phyloP scores from a whole-genome alignment of 2,329 filamentous ascomycete genomes.

The Talaromyces albobiverticillius region DNA sequence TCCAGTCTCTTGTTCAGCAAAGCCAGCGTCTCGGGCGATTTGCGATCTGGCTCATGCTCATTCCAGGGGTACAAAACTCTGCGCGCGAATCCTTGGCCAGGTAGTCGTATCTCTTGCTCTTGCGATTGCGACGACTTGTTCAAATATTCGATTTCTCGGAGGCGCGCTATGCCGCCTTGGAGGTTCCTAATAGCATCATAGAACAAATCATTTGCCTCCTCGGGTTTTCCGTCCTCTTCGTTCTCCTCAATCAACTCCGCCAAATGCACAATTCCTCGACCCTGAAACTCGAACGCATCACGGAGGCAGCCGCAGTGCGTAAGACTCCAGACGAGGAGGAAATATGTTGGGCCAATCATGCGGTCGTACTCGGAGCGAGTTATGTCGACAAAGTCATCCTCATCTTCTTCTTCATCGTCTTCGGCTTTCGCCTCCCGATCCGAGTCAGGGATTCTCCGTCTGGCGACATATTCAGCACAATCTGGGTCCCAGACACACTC shows the following conservation, averaged over 20 bases:
- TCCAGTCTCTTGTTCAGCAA: constrained; percentile 70
- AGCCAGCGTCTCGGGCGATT: constrained; percentile 54
- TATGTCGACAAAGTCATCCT: constrained; percentile 38
- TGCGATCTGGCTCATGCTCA: constrained; percentile 57
- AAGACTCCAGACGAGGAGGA: constrained; percentile 35
- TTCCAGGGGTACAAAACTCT: constrained; percentile 65
- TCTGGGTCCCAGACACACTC: constrained; percentile 74
- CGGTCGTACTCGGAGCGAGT: constrained; percentile 34
- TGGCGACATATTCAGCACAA: constrained; percentile 78
- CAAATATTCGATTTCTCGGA: constrained; percentile 12
- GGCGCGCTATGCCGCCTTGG: no score
- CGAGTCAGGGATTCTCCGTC: no score
- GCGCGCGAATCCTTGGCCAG: constrained; percentile 39
- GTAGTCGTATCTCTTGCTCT: constrained; percentile 23
- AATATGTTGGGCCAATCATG: constrained; percentile 35
- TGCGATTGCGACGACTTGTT: background rate
- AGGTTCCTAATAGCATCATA: no score
- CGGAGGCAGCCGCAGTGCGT: constrained; percentile 38
- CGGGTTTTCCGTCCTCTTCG: background rate
- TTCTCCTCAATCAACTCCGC: background rate
- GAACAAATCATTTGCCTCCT: no score
- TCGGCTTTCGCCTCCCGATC: constrained; percentile 28
- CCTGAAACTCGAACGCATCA: constrained; percentile 40
- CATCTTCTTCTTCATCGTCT: constrained; percentile 38
- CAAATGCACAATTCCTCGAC: constrained; percentile 26